Conservation (phyloP, 2,329 filamentous ascomycete species). For the Boeremia exigua region DNA sequence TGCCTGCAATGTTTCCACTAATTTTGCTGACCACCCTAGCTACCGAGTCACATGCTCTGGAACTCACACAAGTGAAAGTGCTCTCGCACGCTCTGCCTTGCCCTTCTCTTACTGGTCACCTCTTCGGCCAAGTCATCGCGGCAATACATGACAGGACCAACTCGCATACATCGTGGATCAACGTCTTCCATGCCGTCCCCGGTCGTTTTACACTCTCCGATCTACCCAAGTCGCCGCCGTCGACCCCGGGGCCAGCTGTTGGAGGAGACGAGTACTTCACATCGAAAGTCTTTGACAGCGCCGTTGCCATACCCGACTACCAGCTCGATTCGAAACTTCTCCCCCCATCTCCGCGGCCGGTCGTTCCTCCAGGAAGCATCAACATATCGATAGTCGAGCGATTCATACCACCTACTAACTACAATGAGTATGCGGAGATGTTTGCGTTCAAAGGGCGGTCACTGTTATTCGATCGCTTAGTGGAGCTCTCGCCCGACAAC, state of each 20-base stretch:
- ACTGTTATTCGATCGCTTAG: slow-evolving; percentile 65
- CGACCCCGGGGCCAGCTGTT: slow-evolving; percentile 60
- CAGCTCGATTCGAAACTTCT: slow-evolving; percentile 59
- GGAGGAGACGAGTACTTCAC: slow-evolving; percentile 68
- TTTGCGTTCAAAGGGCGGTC: slow-evolving; percentile 61
- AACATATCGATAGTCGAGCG: slow-evolving; percentile 68
- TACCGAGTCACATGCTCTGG: slow-evolving; percentile 39
- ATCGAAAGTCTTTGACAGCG: slow-evolving; percentile 66
- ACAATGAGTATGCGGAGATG: slow-evolving; percentile 64
- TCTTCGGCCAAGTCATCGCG: slow-evolving; percentile 62
- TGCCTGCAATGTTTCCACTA: neutral
- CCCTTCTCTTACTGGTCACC: slow-evolving; percentile 56
- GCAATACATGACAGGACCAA: slow-evolving; percentile 61
- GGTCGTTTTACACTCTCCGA: slow-evolving; percentile 67
- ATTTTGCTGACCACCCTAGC: slow-evolving; percentile 31
- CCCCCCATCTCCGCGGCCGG: slow-evolving; percentile 60
- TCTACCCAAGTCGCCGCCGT: slow-evolving; percentile 67
- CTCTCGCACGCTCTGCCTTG: slow-evolving; percentile 67
- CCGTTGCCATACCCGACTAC: slow-evolving; percentile 65
- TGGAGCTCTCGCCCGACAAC: slow-evolving; percentile 63
- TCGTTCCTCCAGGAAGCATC: slow-evolving; percentile 66
- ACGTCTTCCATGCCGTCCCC: slow-evolving; percentile 68
- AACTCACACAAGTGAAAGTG: slow-evolving; percentile 57
- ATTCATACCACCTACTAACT: slow-evolving; percentile 68
- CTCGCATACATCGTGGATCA: slow-evolving; percentile 64